Conservation (phyloP, 768 basidiomycete species). For the Cytidiella melzeri region DNA sequence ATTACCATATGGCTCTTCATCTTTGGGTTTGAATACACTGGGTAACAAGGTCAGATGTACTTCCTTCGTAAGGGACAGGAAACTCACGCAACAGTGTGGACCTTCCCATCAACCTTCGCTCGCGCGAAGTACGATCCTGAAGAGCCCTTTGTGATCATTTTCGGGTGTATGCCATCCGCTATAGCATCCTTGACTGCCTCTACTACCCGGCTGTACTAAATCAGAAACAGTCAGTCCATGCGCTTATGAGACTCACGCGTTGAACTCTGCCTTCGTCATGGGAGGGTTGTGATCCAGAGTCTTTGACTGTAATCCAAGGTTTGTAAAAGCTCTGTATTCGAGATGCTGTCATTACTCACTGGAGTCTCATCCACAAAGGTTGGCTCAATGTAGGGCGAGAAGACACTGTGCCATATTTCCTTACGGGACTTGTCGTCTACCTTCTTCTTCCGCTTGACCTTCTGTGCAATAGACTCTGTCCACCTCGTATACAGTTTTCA, state of each 20-base stretch:
- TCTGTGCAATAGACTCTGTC: conserved; percentile 84
- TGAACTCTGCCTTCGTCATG: conserved; percentile 69
- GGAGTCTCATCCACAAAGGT: conserved; percentile 28
- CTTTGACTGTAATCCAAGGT: conserved; percentile 59
- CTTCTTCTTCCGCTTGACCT: conserved; percentile 77
- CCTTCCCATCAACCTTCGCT: conserved; percentile 65
- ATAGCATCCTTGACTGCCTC: conserved; percentile 67
- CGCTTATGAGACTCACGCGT: conserved; percentile 42
- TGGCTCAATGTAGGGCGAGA: conserved; percentile 53
- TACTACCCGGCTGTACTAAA: conserved; percentile 40
- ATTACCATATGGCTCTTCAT: conserved; percentile 84
- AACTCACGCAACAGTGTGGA: conserved; percentile 77
- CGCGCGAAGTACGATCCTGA: conserved; percentile 92
- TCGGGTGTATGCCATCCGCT: conserved; percentile 74
- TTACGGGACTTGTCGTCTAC: conserved; percentile 54
- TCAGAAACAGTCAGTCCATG: conserved; percentile 5
- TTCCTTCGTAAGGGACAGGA: background rate
- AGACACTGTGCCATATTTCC: conserved; percentile 77
- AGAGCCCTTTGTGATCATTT: conserved; percentile 86
- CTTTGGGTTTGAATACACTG: conserved; percentile 90
- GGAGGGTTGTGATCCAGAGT: conserved; percentile 77
- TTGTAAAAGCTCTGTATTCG: no score
- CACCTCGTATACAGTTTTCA: conserved; percentile 40
- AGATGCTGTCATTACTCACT: conserved; percentile 26
- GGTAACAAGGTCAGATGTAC: background rate